Percentiles rank a stretch among this genome's conserved stretches.
These are phyloP conservation scores for Pyrus hybrid DNA, from an alignment of 331 rosid genomes.

Conservation along the genomic window DNA sequence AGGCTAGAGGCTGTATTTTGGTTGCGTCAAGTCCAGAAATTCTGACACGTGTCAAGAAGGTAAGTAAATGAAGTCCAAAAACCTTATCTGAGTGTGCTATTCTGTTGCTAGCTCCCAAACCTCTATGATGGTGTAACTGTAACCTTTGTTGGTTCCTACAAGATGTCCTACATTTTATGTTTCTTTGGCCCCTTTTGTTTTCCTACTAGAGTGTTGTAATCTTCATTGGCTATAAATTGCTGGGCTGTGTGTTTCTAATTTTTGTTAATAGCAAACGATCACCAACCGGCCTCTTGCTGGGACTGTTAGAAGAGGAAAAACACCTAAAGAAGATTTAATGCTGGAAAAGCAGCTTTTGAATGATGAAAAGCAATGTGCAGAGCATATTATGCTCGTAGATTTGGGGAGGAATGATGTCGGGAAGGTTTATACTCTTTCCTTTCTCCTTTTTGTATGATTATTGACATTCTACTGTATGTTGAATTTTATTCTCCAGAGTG, in stretches of 20 bases:
- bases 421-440: conserved; percentile 42
- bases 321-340: conserved; percentile 52
- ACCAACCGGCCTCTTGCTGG: conserved; percentile 96
- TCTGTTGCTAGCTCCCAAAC: not conserved
- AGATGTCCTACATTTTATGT: not conserved
- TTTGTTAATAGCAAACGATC: conserved; percentile 43
- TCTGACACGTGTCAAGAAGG: conserved; percentile 78
- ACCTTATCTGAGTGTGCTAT: not conserved
- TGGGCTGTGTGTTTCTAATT: not conserved
- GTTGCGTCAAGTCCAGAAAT: conserved; percentile 98
- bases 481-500: not conserved
- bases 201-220: not conserved
- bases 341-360: conserved; percentile 52
- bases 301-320: conserved; percentile 69
- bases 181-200: not conserved
- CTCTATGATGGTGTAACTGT: not conserved
- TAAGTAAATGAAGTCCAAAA: conserved; percentile 4
- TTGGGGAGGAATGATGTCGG: conserved; percentile 96
- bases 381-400: conserved; percentile 92
- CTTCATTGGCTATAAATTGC: not conserved
- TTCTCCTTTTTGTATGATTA: not conserved
- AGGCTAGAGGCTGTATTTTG: conserved; percentile 92
- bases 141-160: not conserved
- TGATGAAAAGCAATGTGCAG: conserved; percentile 87
- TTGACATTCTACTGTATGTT: not conserved